phyloP scores from a whole-genome alignment of 2,329 filamentous ascomycete genomes.

The Coniochaeta sp. region DNA sequence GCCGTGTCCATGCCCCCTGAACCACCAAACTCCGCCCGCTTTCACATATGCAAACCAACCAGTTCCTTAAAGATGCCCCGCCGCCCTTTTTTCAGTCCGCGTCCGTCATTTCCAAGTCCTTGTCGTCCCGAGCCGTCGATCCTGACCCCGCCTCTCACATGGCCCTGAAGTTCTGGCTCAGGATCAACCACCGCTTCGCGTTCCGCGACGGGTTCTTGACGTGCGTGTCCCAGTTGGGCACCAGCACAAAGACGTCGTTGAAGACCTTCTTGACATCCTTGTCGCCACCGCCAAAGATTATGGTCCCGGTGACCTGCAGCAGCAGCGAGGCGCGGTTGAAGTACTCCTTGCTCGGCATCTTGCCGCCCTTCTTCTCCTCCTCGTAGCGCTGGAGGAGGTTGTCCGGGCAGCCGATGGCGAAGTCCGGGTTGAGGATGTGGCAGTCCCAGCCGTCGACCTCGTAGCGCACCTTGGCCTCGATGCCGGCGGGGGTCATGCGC shows the following conservation, averaged over 20 bases:
- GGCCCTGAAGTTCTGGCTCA: conserved; percentile 64
- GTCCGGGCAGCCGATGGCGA: conserved; percentile 47
- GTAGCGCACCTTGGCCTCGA: conserved; percentile 42
- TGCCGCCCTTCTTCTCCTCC: conserved; percentile 7
- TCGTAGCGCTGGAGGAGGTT: conserved; percentile 18
- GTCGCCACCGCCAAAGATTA: conserved; percentile 58
- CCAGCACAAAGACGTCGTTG: conserved; percentile 72
- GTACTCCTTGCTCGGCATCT: conserved; percentile 20
- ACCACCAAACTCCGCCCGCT: not conserved
- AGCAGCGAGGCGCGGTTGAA: conserved; percentile 41
- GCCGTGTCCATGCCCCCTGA: not conserved
- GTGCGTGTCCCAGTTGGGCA: conserved; percentile 62
- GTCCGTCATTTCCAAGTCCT: not conserved
- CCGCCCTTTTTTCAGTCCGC: not conserved
- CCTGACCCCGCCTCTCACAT: conserved; percentile 25
- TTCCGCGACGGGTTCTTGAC: conserved; percentile 44
- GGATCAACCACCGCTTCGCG: conserved; percentile 55
- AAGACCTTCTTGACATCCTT: conserved; percentile 62
- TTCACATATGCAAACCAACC: not conserved
- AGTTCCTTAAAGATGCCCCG: not conserved
- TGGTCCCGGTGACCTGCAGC: conserved; percentile 65
- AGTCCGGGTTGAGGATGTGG: conserved; percentile 68
- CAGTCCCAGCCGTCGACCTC: conserved; percentile 71
- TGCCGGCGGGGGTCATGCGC: conserved; percentile 25
- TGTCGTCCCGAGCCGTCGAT: not conserved